phyloP scores from a whole-genome alignment of 352 stramenopile genomes.

The Salisapilia sapeloensis region DNA sequence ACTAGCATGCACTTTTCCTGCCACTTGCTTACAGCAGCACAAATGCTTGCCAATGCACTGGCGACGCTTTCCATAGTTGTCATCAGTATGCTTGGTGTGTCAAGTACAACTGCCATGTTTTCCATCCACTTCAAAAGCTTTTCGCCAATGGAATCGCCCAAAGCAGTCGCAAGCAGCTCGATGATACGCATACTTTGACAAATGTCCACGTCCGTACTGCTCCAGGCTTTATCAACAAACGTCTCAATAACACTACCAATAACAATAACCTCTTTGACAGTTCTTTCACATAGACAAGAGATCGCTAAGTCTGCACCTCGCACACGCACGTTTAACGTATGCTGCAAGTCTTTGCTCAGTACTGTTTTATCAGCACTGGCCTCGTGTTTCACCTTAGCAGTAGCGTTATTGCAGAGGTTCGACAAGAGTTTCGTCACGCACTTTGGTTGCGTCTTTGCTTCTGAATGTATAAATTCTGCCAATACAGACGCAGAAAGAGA shows the following conservation, averaged over 20 bases:
- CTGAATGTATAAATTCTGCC: constrained; percentile 31
- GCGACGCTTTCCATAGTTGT: constrained; percentile 15
- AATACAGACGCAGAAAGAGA: constrained; percentile 25
- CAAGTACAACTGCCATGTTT: constrained; percentile 9
- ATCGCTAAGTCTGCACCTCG: constrained; percentile 23
- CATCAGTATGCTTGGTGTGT: constrained; percentile 1
- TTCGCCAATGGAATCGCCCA: constrained; percentile 10
- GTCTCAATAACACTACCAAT: no score
- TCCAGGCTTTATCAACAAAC: no score
- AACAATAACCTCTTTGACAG: constrained; percentile 15
- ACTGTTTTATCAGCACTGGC: constrained; percentile 3
- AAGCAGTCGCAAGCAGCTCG: constrained; percentile 11
- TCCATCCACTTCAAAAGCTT: constrained; percentile 28
- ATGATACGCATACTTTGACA: constrained; percentile 37
- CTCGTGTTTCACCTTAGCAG: constrained; percentile 15
- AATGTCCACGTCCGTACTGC: no score
- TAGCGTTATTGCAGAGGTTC: constrained; percentile 57
- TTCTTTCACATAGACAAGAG: constrained; percentile 14
- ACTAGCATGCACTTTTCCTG: constrained; percentile 23
- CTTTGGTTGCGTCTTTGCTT: constrained; percentile 33
- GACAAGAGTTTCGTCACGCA: constrained; percentile 63
- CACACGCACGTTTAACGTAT: constrained; percentile 13
- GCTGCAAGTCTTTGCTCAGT: no score
- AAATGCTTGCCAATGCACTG: constrained; percentile 26
- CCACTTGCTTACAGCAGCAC: constrained; percentile 8